Evolutionary conservation across 2,329 filamentous ascomycete species (phyloP), one percentile per base, ranked within the genome.

Genomic region (Rutstroemia sp.): DNA sequence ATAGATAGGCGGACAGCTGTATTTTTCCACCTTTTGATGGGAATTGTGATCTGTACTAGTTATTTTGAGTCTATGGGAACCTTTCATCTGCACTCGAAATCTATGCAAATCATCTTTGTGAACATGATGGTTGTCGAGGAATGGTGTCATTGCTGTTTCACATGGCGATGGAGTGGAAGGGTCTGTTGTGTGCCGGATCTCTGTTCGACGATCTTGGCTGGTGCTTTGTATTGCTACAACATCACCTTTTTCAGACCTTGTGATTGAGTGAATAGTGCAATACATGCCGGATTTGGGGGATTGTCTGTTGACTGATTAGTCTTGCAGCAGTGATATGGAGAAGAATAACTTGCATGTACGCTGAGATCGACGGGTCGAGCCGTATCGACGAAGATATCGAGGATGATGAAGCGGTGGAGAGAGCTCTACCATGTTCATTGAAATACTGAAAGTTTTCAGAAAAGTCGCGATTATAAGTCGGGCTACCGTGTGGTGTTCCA

Each of bases 121-220:
- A 14, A 60, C 48, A 38, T 64, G 63, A 9, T 39, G 37, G 30
- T 64, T 61, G 34, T 65, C 61, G 5, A 63, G 56, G 48, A 60
- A 64, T 19, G 63, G 63, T 39, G 59, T 64, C 63, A 65, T 64
- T 10, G 60, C 61, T 5, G 57, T 63, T 42, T 63, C 59, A 3
- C 50, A 57, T 2, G 42, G 10, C 4, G 54, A 30, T 4, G 51
- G 45, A 17, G 46, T 55, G 16, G 41, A 57, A 8, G 38, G 17
- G 47, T 65, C 59, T 23, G 61, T 48, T 4, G 60, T 51, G 39
- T 64, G 62, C 10, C 57, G 57, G n/a, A 63, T 46, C 42, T 58
- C 59, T 19, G 52, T 57, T 17, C 41, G 34, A 42, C 57, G 53
- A 14, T 65, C 60, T 27, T 57, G 46, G 39, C 58, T 59, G 4